These are phyloP conservation scores for Paulownia fortunei DNA, from an alignment of 257 asterid species.

Conservation along the genomic window DNA sequence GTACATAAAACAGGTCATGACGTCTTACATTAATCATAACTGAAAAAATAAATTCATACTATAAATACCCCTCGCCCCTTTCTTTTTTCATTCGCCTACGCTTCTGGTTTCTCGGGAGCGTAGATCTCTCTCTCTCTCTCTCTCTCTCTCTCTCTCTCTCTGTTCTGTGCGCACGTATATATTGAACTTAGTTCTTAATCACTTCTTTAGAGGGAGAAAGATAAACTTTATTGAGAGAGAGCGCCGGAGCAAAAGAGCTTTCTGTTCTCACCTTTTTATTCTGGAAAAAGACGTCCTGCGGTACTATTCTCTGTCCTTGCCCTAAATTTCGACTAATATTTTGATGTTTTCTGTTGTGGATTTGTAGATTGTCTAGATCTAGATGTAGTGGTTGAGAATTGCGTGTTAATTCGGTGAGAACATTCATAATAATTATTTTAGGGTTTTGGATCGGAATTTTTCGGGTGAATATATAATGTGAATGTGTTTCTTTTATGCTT, in stretches of 20 bases:
- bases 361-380: constrained; percentile 39
- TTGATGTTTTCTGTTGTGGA: constrained; percentile 16
- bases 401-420: constrained; percentile 8
- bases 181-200: not conserved
- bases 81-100: constrained; percentile 26
- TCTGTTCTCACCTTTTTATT: not conserved
- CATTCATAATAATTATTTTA: not conserved
- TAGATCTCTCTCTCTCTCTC: constrained; percentile 26
- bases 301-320: constrained; percentile 31
- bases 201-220: not conserved
- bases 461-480: not conserved
- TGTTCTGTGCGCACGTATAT: constrained; percentile 1
- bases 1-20: no score
- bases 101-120: constrained; percentile 57
- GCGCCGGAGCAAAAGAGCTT: constrained; percentile 17
- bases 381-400: not conserved
- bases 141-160: constrained; percentile 11
- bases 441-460: constrained; percentile 44
- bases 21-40: no score
- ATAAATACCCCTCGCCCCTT: constrained; percentile 29
- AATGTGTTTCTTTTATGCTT: not conserved
- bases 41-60: not conserved
- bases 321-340: constrained; percentile 13
- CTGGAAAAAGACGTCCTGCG: constrained; percentile 11
- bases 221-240: not conserved